Evolutionary conservation across 1,284 basidiomycete species (phyloP).

Genomic region (Ganoderma leucocontextum): DNA sequence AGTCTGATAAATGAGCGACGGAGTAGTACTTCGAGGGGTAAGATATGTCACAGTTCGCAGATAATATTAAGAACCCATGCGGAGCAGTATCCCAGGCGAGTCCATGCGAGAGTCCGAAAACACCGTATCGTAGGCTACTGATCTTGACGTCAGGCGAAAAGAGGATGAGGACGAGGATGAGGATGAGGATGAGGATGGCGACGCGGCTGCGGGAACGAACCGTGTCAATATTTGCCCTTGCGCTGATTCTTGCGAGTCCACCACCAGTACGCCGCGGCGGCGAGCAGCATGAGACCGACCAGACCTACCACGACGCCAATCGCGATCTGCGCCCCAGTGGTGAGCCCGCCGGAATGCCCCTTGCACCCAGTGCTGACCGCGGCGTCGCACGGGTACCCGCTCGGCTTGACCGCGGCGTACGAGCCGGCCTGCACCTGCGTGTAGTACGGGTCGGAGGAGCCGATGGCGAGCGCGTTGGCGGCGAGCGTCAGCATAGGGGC

Average conservation of each 20-base stretch:
- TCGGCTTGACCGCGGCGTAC: constrained; percentile 69
- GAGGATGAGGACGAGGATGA: neutral
- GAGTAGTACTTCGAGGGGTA: neutral
- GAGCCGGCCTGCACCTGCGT: constrained; percentile 72
- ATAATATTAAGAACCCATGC: neutral
- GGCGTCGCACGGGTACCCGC: constrained; percentile 78
- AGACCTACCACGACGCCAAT: constrained; percentile 74
- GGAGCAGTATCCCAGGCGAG: neutral
- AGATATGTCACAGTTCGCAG: neutral
- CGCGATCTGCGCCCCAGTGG: constrained; percentile 69
- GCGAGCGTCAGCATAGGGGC: constrained; percentile 86
- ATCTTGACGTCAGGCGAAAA: neutral
- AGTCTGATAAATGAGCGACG: neutral
- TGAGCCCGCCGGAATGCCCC: constrained; percentile 42
- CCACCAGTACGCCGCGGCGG: constrained; percentile 55
- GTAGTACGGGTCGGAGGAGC: constrained; percentile 82
- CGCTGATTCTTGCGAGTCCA: constrained; percentile 15
- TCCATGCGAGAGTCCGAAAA: neutral
- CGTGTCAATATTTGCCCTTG: neutral
- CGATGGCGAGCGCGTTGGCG: constrained; percentile 74
- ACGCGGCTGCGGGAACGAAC: neutral
- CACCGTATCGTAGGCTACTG: neutral
- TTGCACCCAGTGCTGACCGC: constrained; percentile 66
- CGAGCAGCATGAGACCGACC: constrained; percentile 64
- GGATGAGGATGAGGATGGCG: neutral